Conservation (phyloP, 1,139 yeast genomes). For the Taiozyma sp. region DNA sequence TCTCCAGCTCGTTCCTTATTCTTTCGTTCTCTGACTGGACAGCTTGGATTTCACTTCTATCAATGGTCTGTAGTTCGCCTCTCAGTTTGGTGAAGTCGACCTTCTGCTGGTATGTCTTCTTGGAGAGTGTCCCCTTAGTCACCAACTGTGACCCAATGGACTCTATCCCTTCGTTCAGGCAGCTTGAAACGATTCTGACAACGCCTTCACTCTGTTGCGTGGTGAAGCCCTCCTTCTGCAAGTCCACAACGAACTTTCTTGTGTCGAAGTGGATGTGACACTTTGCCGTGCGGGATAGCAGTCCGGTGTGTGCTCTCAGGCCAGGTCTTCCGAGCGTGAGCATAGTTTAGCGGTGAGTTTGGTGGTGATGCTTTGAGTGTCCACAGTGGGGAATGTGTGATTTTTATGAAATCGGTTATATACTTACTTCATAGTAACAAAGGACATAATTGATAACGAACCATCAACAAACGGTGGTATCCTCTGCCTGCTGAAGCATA, state of each 20-base stretch:
- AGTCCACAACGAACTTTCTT: constrained; percentile 63
- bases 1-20: constrained; percentile 79
- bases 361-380: not conserved
- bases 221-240: constrained; percentile 69
- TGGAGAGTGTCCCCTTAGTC: constrained; percentile 73
- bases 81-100: constrained; percentile 93
- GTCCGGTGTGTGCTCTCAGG: not conserved
- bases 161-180: constrained; percentile 78
- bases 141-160: constrained; percentile 75
- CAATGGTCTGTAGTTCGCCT: constrained; percentile 86
- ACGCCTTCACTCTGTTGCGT: constrained; percentile 79
- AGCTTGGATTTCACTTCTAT: constrained; percentile 77
- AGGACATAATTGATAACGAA: not conserved
- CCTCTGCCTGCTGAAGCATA: too few species aligned
- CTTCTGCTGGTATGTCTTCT: constrained; percentile 90
- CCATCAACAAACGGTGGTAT: not conserved
- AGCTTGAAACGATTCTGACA: constrained; percentile 66
- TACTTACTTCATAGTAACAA: not conserved
- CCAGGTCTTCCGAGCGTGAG: not conserved
- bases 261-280: constrained; percentile 52
- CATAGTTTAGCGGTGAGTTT: not conserved
- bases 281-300: not conserved
- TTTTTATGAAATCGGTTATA: not conserved
- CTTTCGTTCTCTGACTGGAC: constrained; percentile 87
- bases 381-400: not conserved